These are phyloP conservation scores for Skeletonema grethae DNA, from an alignment of 108 stramenopile species.

Conservation along the genomic window DNA sequence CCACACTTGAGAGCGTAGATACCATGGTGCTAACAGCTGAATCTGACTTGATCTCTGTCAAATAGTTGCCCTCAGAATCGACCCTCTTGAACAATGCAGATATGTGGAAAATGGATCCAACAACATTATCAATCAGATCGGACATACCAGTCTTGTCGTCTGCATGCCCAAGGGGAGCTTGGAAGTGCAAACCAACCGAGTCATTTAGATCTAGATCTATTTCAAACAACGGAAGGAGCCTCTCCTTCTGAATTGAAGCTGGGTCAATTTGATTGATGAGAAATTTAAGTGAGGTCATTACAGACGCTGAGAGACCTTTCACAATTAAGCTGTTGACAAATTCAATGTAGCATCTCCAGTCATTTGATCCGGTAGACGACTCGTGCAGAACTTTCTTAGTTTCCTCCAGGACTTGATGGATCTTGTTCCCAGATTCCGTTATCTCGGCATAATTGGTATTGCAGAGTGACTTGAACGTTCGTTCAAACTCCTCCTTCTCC, in stretches of 20 bases:
- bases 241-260: constrained; percentile 53
- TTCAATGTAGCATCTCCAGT: constrained; percentile 85
- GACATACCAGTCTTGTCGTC: constrained; percentile 58
- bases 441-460: constrained; percentile 65
- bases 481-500: constrained; percentile 82
- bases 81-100: constrained; percentile 83
- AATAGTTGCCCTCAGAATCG: constrained; percentile 82
- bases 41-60: constrained; percentile 83
- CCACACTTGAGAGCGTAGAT: constrained; percentile 66
- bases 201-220: constrained; percentile 68
- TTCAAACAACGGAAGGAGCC: constrained; percentile 79
- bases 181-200: constrained; percentile 56
- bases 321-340: constrained; percentile 86
- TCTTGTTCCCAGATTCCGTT: constrained; percentile 78
- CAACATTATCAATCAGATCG: constrained; percentile 68
- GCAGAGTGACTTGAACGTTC: constrained; percentile 55
- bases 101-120: constrained; percentile 80
- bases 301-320: constrained; percentile 67
- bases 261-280: constrained; percentile 77
- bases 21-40: constrained; percentile 61
- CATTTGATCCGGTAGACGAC: constrained; percentile 63
- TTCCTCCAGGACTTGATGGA: constrained; percentile 74
- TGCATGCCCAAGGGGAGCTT: constrained; percentile 51
- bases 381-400: constrained; percentile 74
- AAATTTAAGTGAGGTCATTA: constrained; percentile 68